Percentiles rank a stretch among this genome's conserved stretches.
These are phyloP conservation scores for Naegleria fowleri DNA, from an alignment of 208 protist species.

Conservation along the genomic window DNA sequence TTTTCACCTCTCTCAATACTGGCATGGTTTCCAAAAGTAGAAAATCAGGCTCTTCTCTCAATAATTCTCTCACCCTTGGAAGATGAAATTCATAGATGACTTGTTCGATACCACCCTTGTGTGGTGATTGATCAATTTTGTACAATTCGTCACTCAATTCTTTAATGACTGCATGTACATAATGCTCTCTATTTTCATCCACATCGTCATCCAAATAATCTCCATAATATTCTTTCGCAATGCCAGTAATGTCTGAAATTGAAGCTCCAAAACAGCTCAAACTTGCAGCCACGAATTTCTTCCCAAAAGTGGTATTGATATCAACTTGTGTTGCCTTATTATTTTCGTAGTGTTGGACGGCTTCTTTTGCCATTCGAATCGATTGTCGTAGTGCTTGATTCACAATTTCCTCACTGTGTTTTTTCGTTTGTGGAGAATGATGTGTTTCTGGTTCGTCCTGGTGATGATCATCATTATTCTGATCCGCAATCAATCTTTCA, in stretches of 20 bases:
- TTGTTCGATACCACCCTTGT: not conserved
- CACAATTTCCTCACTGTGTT: not conserved
- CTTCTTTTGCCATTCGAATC: not conserved
- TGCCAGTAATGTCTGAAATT: not conserved
- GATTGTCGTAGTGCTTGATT: not conserved
- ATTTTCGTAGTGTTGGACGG: not conserved
- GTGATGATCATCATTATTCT: too few species aligned
- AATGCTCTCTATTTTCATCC: not conserved
- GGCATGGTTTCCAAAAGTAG: not conserved
- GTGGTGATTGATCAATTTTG: not conserved
- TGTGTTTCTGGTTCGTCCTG: not conserved
- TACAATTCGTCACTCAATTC: not conserved
- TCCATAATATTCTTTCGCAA: not conserved
- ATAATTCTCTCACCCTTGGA: not conserved
- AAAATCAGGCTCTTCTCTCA: not conserved
- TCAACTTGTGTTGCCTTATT: too few species aligned
- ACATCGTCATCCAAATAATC: not conserved
- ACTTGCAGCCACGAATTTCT: not conserved
- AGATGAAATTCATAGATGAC: not conserved
- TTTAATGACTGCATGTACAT: not conserved
- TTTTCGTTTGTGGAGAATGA: not conserved
- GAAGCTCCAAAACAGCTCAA: not conserved
- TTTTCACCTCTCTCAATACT: not conserved
- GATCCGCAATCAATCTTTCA: not conserved
- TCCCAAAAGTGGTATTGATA: too few species aligned